These are phyloP conservation scores for Sphagnum contortum DNA, from an alignment of 225 moss, liverwort and hornwort species.

Conservation along the genomic window DNA sequence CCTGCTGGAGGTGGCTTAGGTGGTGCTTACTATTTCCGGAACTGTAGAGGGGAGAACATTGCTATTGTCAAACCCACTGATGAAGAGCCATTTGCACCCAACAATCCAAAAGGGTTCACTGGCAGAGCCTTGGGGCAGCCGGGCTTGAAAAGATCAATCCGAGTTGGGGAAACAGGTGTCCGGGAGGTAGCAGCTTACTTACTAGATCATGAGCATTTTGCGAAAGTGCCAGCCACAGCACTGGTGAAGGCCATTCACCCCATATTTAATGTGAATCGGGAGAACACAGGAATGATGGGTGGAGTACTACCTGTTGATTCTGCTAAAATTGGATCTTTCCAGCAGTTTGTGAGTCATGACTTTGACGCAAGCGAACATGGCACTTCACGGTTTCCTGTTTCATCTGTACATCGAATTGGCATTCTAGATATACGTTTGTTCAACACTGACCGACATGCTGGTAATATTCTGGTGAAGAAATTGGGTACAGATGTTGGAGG, in stretches of 20 bases:
- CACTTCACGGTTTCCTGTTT: conserved; percentile 71
- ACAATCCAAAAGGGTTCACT: conserved; percentile 87
- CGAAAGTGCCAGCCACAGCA: conserved; percentile 73
- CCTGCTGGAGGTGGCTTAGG: conserved; percentile 61
- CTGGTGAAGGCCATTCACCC: conserved; percentile 75
- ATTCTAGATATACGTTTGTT: conserved; percentile 76
- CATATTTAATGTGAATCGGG: conserved; percentile 64
- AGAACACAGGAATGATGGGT: conserved; percentile 12
- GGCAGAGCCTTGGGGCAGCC: conserved; percentile 73
- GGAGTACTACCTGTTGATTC: conserved; percentile 2
- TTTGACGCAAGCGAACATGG: conserved; percentile 78
- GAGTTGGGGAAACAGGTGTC: conserved; percentile 93
- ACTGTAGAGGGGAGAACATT: conserved; percentile 47
- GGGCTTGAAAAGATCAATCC: conserved; percentile 80
- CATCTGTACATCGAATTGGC: conserved; percentile 79
- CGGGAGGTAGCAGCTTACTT: conserved; percentile 92
- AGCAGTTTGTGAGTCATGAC: conserved; percentile 84
- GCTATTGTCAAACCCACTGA: conserved; percentile 91
- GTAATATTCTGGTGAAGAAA: conserved; percentile 84
- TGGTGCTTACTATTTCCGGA: conserved; percentile 85
- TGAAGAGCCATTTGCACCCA: conserved; percentile 94
- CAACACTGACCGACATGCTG: conserved; percentile 88
- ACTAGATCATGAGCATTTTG: conserved; percentile 70
- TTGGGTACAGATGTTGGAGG: conserved; percentile 29
- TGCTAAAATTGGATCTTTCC: conserved; percentile 67